phyloP scores from a whole-genome alignment of 345 rosid species.

The Cardamine chenopodiifolia region DNA sequence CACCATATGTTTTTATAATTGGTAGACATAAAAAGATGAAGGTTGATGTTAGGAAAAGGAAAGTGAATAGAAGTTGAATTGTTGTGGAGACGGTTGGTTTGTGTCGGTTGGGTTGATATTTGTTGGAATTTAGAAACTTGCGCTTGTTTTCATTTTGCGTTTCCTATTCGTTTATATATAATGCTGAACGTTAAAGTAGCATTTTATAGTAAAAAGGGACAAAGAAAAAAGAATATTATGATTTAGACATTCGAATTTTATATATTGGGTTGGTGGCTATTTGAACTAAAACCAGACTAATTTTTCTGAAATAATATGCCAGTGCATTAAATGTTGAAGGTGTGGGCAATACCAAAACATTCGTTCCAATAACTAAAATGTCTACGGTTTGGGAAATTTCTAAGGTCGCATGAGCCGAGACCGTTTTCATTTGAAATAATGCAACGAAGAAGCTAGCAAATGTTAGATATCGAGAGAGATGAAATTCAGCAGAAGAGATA shows the following conservation, averaged over 20 bases:
- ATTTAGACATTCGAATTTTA: conserved; percentile 13
- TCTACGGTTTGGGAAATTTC: background rate
- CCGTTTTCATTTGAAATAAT: too few species aligned
- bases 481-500: too few species aligned
- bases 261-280: background rate
- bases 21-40: conserved; percentile 40
- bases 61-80: conserved; percentile 34
- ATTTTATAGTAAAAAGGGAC: background rate
- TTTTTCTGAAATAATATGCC: background rate
- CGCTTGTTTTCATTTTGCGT: conserved; percentile 23
- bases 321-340: conserved; percentile 8
- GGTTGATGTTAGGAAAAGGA: conserved; percentile 36
- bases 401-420: too few species aligned
- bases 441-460: too few species aligned
- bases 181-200: background rate
- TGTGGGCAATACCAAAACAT: conserved; percentile 24
- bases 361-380: background rate
- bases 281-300: background rate
- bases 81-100: conserved; percentile 35
- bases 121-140: conserved; percentile 20
- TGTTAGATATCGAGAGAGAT: too few species aligned
- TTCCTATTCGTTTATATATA: conserved; percentile 8
- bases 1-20: conserved; percentile 31
- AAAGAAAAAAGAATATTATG: conserved; percentile 17
- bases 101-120: conserved; percentile 41